These are phyloP conservation scores for Peribolospora kevripleyi DNA, from an alignment of 768 basidiomycete species.

Conservation along the genomic window DNA sequence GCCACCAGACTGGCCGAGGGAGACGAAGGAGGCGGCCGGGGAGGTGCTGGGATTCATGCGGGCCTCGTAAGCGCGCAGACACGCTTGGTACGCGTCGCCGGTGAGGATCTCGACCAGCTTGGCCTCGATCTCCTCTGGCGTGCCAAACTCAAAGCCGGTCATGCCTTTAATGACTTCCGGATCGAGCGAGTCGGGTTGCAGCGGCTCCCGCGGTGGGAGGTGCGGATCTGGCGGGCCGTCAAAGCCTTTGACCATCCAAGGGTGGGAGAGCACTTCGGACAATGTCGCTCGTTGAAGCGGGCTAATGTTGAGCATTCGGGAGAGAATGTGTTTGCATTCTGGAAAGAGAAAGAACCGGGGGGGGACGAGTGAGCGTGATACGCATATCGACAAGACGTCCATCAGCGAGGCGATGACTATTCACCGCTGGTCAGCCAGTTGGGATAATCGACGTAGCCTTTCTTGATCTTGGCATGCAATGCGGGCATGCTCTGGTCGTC, in stretches of 20 bases:
- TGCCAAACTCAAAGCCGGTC: slow-evolving; percentile 91
- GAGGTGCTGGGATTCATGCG: slow-evolving; percentile 11
- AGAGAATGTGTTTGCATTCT: slow-evolving; percentile 88
- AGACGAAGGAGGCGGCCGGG: neutral
- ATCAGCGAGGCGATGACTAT: slow-evolving; percentile 14
- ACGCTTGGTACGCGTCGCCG: slow-evolving; percentile 48
- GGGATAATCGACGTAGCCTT: slow-evolving; percentile 87
- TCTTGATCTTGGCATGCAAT: slow-evolving; percentile 94
- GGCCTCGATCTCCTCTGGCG: slow-evolving; percentile 58
- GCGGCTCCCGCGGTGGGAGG: slow-evolving; percentile 66
- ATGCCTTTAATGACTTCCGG: slow-evolving; percentile 62
- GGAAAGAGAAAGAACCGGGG: neutral
- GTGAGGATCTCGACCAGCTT: slow-evolving; percentile 47
- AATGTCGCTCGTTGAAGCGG: slow-evolving; percentile 63
- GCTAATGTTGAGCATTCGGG: slow-evolving; percentile 87
- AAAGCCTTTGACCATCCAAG: slow-evolving; percentile 83
- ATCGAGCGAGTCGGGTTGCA: slow-evolving; percentile 71
- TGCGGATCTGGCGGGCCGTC: slow-evolving; percentile 54
- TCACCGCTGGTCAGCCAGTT: slow-evolving; percentile 81
- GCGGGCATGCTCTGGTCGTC: slow-evolving; percentile 99
- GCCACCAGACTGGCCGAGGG: too few species aligned
- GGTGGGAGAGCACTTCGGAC: slow-evolving; percentile 58
- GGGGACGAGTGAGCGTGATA: neutral
- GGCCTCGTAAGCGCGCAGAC: slow-evolving; percentile 55
- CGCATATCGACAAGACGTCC: neutral